Percentiles rank a stretch among this genome's conserved stretches.
phyloP scores from a whole-genome alignment of 345 rosid genomes.

The Brassica juncea region DNA sequence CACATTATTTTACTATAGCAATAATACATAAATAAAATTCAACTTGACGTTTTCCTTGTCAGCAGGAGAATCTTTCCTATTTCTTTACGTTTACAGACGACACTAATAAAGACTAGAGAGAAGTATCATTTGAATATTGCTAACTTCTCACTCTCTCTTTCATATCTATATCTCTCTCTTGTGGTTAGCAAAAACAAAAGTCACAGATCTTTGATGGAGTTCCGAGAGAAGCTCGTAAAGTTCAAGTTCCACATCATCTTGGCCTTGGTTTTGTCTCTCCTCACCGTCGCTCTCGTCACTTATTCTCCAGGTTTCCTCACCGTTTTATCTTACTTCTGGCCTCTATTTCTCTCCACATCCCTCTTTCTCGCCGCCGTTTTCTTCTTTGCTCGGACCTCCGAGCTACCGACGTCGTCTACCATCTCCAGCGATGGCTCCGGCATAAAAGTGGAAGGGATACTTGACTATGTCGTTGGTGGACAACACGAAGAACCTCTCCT shows the following conservation, averaged over 20 bases:
- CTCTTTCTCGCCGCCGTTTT: constrained; percentile 73
- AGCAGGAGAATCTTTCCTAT: constrained; percentile 41
- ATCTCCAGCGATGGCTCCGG: constrained; percentile 42
- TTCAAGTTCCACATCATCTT: constrained; percentile 60
- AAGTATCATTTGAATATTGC: neutral
- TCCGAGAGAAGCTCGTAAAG: constrained; percentile 58
- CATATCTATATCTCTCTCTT: neutral
- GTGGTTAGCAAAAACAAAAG: constrained; percentile 8
- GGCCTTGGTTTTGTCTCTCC: constrained; percentile 37
- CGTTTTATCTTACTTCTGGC: constrained; percentile 84
- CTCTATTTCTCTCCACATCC: constrained; percentile 83
- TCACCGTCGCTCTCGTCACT: constrained; percentile 41
- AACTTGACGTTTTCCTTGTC: constrained; percentile 29
- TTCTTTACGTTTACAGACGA: constrained; percentile 17
- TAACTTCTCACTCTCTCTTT: neutral
- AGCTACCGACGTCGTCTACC: constrained; percentile 33
- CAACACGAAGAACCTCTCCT: constrained; percentile 37
- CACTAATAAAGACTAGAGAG: neutral
- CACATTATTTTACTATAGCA: neutral
- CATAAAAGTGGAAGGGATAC: constrained; percentile 57
- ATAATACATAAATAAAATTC: neutral
- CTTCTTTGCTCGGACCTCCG: constrained; percentile 61
- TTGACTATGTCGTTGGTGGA: constrained; percentile 76
- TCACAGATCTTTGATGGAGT: constrained; percentile 53
- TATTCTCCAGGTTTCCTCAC: constrained; percentile 73